phyloP scores from a whole-genome alignment of 768 basidiomycete species.

The Boletellus sp. region DNA sequence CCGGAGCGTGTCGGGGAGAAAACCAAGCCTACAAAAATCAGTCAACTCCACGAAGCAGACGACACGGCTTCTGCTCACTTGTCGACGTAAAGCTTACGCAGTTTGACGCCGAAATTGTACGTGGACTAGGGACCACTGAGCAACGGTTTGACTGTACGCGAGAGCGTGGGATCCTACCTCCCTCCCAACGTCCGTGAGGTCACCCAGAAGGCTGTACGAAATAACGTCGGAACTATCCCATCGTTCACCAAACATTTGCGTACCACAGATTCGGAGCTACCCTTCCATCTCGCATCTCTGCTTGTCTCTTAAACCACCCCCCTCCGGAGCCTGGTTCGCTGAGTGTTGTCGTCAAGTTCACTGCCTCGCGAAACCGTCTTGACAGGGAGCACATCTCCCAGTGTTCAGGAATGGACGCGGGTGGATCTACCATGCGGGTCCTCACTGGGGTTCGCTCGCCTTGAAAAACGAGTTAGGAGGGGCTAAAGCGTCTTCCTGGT shows the following conservation, averaged over 20 bases:
- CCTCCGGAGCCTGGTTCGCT: conserved; percentile 17
- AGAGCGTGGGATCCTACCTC: conserved; percentile 38
- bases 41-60: background rate
- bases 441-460: conserved; percentile 80
- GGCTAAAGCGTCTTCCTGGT: background rate
- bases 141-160: background rate
- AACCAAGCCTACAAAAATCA: conserved; percentile 47
- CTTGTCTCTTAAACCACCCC: conserved; percentile 42
- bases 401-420: conserved; percentile 62
- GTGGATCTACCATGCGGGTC: conserved; percentile 55
- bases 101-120: conserved; percentile 52
- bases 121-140: conserved; percentile 48
- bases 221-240: background rate
- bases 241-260: conserved; percentile 17
- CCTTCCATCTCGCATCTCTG: conserved; percentile 56
- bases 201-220: conserved; percentile 55
- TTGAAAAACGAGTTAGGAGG: conserved; percentile 25
- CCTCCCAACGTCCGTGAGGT: conserved; percentile 50
- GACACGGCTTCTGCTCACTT: conserved; percentile 38
- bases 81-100: conserved; percentile 65
- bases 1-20: conserved; percentile 54
- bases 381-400: conserved; percentile 66
- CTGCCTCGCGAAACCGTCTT: conserved; percentile 46
- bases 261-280: conserved; percentile 62
- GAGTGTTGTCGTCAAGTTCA: conserved; percentile 24